phyloP scores from a whole-genome alignment of 108 stramenopile genomes.

The Stephanodiscus minutulus region DNA sequence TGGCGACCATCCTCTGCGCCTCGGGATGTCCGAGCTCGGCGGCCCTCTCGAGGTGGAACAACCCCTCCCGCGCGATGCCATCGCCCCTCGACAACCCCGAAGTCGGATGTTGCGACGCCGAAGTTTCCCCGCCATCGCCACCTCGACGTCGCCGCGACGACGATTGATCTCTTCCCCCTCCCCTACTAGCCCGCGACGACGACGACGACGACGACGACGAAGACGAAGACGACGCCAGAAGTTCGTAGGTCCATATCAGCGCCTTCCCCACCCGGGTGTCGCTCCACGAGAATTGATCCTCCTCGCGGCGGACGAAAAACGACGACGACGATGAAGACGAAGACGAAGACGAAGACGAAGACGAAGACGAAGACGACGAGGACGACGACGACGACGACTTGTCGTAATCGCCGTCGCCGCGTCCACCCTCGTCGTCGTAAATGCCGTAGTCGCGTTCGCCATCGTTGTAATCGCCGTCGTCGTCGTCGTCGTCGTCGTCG shows the following conservation, averaged over 20 bases:
- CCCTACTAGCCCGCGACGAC: not conserved
- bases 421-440: too few relatives aligned
- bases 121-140: not conserved
- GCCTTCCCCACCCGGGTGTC: conserved; percentile 36
- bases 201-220: conserved; percentile 6
- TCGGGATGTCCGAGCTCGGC: conserved; percentile 72
- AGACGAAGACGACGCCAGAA: conserved; percentile 25
- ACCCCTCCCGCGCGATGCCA: conserved; percentile 35
- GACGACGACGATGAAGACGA: not conserved
- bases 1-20: conserved; percentile 77
- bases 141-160: not conserved
- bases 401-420: too few relatives aligned
- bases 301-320: conserved; percentile 8
- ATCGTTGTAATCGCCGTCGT: too few relatives aligned
- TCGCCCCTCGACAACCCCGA: conserved; percentile 32
- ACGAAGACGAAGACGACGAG: too few relatives aligned
- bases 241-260: conserved; percentile 28
- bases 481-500: too few relatives aligned
- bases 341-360: too few relatives aligned
- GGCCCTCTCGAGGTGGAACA: conserved; percentile 65
- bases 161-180: not conserved
- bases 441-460: too few relatives aligned
- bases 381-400: too few relatives aligned
- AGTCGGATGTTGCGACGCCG: not conserved
- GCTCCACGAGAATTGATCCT: conserved; percentile 44